Base-by-base conservation (phyloP, 495 filamentous ascomycete genomes). In the Trichocladium antarcticum region DNA sequence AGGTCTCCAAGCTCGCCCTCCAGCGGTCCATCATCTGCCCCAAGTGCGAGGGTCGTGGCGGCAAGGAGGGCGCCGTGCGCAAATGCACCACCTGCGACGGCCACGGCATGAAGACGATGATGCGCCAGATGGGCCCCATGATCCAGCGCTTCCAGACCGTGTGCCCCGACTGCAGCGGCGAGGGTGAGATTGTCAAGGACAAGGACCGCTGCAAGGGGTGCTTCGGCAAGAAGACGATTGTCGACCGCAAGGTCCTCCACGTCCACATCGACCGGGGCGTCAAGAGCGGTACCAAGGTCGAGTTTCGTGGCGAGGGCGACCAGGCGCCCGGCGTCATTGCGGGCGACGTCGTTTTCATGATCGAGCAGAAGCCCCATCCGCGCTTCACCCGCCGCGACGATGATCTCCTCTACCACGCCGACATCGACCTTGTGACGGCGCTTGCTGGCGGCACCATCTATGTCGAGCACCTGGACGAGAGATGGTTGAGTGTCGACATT, bases 41-140 rank as follows among this genome's bases (percentile, higher is more conserved):
- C 31, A 87, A 86, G 65, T 99, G 92, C 68, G 87, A 94, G 46
- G 92, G 92, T 38, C 87, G 90, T 54, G 92, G 92, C 62, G 93
- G 93, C 35, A 97, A 97, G 72, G 92, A 99, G 48, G 92, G 92
- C 50, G 85, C 93, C 14, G 90, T 97, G 57, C 87, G 85, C 72
- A 84, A 83, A 54, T 99, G 92, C 72, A 61, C 79, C 24, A 83
- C 84, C 53, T 99, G 92, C 67, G 87, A 93, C 51, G 92, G 92
- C 58, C 77, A 81, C 52, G 93, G 92, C 69, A 93, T 95, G 86
- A 97, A 97, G 82, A 95, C 85, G 17, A 97, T 99, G 90, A 96
- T 97, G 92, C 85, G 92, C 59, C 93, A 97, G 75, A 97, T 97
- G 89, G 92, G 93, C 43, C 92, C 92, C 44, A 99, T 99, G 92